Evolutionary conservation across 306 rosid species (phyloP).

Genomic region (Acacia confusa): DNA sequence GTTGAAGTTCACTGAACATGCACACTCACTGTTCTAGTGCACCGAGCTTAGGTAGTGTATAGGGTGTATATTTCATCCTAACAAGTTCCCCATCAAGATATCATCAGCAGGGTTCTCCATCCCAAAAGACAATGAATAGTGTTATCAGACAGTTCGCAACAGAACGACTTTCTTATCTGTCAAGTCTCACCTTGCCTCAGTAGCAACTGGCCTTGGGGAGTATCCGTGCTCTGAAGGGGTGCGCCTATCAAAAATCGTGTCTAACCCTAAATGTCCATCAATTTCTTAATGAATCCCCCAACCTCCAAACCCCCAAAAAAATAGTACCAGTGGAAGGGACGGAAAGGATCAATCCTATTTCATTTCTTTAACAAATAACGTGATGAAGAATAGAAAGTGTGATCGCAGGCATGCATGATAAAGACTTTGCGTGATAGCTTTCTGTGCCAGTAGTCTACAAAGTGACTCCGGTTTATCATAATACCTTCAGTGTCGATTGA

Average conservation of each 20-base stretch:
- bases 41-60: background rate
- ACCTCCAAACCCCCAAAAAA: background rate
- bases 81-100: constrained; percentile 6
- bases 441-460: constrained; percentile 30
- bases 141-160: constrained; percentile 22
- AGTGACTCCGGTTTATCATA: constrained; percentile 10
- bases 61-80: background rate
- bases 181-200: constrained; percentile 29
- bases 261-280: constrained; percentile 13
- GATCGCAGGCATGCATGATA: constrained; percentile 25
- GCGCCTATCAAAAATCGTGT: constrained; percentile 27
- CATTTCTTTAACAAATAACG: constrained; percentile 21
- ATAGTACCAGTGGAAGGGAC: background rate
- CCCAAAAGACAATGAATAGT: constrained; percentile 32
- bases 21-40: background rate
- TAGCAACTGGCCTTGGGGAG: constrained; percentile 20
- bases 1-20: no score
- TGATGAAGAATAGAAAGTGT: constrained; percentile 30
- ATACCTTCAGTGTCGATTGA: constrained; percentile 16
- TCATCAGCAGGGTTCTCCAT: constrained; percentile 10
- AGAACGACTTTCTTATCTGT: constrained; percentile 27
- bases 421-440: constrained; percentile 29
- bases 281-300: background rate
- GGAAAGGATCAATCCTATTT: constrained; percentile 21
- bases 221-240: constrained; percentile 24